Evolutionary conservation across 495 filamentous ascomycete genomes (phyloP).

Genomic region (Penicillium atrosanguineum): DNA sequence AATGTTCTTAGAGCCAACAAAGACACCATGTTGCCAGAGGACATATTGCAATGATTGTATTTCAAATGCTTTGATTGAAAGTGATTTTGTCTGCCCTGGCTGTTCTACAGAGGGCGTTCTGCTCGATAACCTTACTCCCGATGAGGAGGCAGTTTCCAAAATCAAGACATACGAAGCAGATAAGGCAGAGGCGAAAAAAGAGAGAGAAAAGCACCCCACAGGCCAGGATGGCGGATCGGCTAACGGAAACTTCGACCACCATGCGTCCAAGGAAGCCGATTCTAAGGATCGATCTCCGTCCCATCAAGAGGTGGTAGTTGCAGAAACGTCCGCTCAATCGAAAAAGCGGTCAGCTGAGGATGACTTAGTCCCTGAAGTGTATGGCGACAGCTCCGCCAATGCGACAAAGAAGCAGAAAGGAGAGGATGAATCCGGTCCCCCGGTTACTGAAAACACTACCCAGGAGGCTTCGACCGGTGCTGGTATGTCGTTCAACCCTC

Average conservation of each 20-base stretch:
- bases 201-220: constrained; percentile 57
- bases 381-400: constrained; percentile 18
- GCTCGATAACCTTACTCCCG: constrained; percentile 82
- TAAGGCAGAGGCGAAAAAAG: constrained; percentile 57
- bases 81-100: constrained; percentile 91
- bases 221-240: constrained; percentile 21
- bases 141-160: constrained; percentile 73
- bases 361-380: constrained; percentile 42
- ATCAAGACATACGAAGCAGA: constrained; percentile 77
- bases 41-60: constrained; percentile 99
- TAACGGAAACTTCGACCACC: constrained; percentile 30
- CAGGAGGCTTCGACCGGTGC: constrained; percentile 15
- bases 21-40: constrained; percentile 95
- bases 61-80: constrained; percentile 93
- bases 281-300: constrained; percentile 31
- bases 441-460: not conserved
- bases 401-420: constrained; percentile 37
- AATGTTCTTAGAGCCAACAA: constrained; percentile 94
- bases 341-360: constrained; percentile 86
- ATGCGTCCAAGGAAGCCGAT: constrained; percentile 7
- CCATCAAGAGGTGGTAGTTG: constrained; percentile 29
- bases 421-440: constrained; percentile 14
- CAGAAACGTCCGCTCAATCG: constrained; percentile 25
- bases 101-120: constrained; percentile 87
- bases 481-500: constrained; percentile 30